These are phyloP conservation scores for Cardamine chenopodiifolia DNA, from an alignment of 345 rosid species.

Conservation along the genomic window DNA sequence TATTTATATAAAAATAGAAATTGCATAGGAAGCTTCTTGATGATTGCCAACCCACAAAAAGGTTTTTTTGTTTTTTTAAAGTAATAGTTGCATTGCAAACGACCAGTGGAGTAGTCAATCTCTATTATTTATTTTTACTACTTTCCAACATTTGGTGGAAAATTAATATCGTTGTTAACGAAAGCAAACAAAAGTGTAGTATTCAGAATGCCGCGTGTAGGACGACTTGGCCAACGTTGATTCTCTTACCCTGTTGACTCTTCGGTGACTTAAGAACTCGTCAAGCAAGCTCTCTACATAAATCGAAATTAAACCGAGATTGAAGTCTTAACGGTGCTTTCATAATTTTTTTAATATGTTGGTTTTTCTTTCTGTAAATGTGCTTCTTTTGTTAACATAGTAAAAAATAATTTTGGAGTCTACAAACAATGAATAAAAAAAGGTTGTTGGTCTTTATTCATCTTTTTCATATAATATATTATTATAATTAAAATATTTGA, in stretches of 20 bases:
- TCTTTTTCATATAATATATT: no score
- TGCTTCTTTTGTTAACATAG: not conserved
- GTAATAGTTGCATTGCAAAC: not conserved
- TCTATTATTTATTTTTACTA: not conserved
- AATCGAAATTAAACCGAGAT: not conserved
- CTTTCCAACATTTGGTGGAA: not conserved
- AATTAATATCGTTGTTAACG: not conserved
- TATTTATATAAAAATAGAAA: slow-evolving; percentile 7
- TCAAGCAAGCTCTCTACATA: slow-evolving; percentile 8
- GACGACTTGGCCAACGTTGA: slow-evolving; percentile 5
- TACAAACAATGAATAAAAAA: no score
- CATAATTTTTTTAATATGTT: no score
- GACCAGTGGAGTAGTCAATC: not conserved
- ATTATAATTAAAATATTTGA: no score
- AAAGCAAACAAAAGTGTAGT: not conserved
- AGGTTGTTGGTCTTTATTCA: no score
- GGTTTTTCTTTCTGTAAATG: not conserved
- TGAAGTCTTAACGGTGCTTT: not conserved
- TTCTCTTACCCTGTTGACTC: slow-evolving; percentile 1
- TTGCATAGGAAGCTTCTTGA: slow-evolving; percentile 18
- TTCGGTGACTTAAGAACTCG: slow-evolving; percentile 7
- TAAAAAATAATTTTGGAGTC: no score
- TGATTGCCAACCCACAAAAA: slow-evolving; percentile 1
- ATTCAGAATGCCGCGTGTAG: not conserved
- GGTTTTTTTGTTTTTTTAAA: not conserved